Base-by-base conservation (phyloP, 306 rosid genomes). In the Psophocarpus tetragonolobus region DNA sequence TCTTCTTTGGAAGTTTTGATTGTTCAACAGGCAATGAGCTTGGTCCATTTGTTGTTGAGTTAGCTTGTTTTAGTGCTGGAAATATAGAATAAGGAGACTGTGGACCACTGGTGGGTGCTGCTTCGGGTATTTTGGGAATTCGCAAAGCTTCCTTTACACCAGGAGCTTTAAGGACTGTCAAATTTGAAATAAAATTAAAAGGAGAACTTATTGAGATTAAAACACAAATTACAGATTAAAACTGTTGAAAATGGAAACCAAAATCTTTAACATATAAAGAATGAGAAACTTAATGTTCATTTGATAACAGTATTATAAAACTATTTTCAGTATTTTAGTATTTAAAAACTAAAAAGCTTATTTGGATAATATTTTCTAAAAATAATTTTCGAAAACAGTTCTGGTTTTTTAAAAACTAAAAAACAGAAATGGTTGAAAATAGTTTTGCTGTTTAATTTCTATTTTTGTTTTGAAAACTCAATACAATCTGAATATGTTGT, bases 141-240 rank as follows among this genome's bases (percentile, higher is more conserved):
- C 91, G 88, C 81, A 93, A 81, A 32, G 74, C 51, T 84, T 87
- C 69, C 89, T 86, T 93, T 53, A 91, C 86, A 30, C 86, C 90
- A 12, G 91, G 92, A 54, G 6, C 73, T 80, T 82, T 91, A 68
- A 90, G 85, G 33, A 35, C 96, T 91, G 88, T 51, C 53, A 82
- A 83, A 54, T 47, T 32, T 35, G 39, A 73, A 79, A 78, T 17
- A 32, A 26, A 12, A 27, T 21, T 47, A 18, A 24, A 58, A n/a
- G 8, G 3, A 48, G 21, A 17, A 21, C 39, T 27, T 17, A n/a
- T 23, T 8, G 20, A 32, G 62, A 38, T 64, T 51, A 66, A 66
- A 38, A 29, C 29, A 42, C 32, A n/a, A 6, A 54, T 18, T 27
- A 68, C 62, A 54, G 9, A 54, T 21, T 47, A 60, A 26, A 75